These are phyloP conservation scores for Colletotrichum sp. DNA, from an alignment of 2,329 filamentous ascomycete species.

Conservation along the genomic window DNA sequence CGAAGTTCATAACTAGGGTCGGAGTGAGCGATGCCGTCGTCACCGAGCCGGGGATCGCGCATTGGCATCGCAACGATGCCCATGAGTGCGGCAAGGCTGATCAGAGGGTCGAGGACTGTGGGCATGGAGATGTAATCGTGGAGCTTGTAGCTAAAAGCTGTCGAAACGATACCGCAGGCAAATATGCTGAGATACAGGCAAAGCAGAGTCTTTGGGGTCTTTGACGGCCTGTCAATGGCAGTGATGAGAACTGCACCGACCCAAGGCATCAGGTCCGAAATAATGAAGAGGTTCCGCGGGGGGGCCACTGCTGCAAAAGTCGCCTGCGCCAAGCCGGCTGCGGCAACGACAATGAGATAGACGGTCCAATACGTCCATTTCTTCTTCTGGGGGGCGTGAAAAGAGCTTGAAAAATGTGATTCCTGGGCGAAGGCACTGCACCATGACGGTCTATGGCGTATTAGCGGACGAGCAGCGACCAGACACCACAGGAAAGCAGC, in stretches of 20 bases:
- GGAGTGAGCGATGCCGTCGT: constrained; percentile 62
- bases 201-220: constrained; percentile 45
- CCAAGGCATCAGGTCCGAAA: constrained; percentile 46
- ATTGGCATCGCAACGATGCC: constrained; percentile 69
- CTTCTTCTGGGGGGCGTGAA: constrained; percentile 20
- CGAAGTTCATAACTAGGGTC: constrained; percentile 65
- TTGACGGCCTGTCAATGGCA: constrained; percentile 39
- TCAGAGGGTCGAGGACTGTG: constrained; percentile 23
- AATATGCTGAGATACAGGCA: constrained; percentile 40
- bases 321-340: constrained; percentile 37
- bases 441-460: constrained; percentile 41
- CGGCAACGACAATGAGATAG: constrained; percentile 33
- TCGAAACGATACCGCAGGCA: constrained; percentile 32
- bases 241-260: constrained; percentile 38
- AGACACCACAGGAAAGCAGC: constrained; percentile 33
- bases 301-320: constrained; percentile 32
- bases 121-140: constrained; percentile 25
- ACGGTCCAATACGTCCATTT: constrained; percentile 45
- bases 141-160: constrained; percentile 24
- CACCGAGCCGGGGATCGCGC: constrained; percentile 60
- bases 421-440: constrained; percentile 48
- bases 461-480: constrained; percentile 26
- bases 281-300: constrained; percentile 26
- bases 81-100: constrained; percentile 29
- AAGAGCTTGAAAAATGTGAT: constrained; percentile 21